Evolutionary conservation across 176 grass and related monocot genomes (phyloP).

Genomic region (Oryza australiensis): DNA sequence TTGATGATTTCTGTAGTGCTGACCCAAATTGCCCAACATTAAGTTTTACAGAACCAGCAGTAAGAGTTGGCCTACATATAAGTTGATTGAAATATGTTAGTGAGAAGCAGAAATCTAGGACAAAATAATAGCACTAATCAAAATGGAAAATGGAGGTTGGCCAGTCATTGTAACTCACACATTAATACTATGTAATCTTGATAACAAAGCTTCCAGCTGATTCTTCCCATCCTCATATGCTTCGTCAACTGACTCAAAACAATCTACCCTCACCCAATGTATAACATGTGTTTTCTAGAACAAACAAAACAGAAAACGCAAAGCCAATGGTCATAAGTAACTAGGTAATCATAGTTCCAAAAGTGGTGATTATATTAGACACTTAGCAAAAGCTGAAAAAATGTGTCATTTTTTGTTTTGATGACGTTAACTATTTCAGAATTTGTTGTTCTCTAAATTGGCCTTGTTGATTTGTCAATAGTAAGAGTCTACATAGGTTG

Average conservation of each 20-base stretch:
- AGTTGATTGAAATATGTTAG: constrained; percentile 2
- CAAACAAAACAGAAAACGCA: constrained; percentile 13
- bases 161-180: constrained; percentile 52
- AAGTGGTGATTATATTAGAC: background rate
- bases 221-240: constrained; percentile 78
- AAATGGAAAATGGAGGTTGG: background rate
- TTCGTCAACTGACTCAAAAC: constrained; percentile 58
- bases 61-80: constrained; percentile 68
- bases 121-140: background rate
- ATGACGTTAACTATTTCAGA: background rate
- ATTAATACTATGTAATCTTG: constrained; percentile 76
- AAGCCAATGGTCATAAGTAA: background rate
- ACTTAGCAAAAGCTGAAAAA: background rate
- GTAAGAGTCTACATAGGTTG: background rate
- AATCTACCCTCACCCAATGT: constrained; percentile 81
- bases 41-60: constrained; percentile 67
- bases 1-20: constrained; percentile 67
- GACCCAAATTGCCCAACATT: constrained; percentile 59
- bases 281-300: constrained; percentile 85
- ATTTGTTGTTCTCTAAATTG: background rate
- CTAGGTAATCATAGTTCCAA: background rate
- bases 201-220: constrained; percentile 54
- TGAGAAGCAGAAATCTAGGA: background rate
- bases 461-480: background rate
- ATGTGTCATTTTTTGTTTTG: background rate